Conservation (phyloP, 2,329 filamentous ascomycete species). For the Colletotrichum cereale region DNA sequence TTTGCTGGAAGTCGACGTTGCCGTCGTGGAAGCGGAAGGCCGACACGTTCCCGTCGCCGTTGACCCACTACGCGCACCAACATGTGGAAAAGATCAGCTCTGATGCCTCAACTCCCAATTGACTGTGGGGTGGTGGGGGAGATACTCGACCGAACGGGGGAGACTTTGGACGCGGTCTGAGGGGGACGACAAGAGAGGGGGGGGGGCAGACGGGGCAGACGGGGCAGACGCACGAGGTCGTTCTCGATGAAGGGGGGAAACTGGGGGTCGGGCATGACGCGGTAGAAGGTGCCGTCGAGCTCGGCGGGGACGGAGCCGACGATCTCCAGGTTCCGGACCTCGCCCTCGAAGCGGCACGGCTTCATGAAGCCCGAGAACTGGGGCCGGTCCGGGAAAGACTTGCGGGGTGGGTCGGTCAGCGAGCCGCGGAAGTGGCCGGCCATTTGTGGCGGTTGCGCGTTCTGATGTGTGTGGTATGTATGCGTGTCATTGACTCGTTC, state of each 20-base stretch:
- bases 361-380: conserved; percentile 39
- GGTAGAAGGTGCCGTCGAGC: conserved; percentile 46
- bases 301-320: conserved; percentile 42
- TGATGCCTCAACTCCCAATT: no score
- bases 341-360: conserved; percentile 38
- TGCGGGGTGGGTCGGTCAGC: conserved; percentile 21
- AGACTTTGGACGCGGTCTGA: no score
- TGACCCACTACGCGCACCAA: conserved; percentile 50
- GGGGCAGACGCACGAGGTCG: conserved; percentile 16
- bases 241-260: conserved; percentile 45
- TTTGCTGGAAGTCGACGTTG: conserved; percentile 49
- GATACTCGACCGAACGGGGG: no score
- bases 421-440: conserved; percentile 33
- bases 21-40: conserved; percentile 53
- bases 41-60: conserved; percentile 55
- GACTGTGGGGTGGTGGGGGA: no score
- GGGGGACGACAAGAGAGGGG: no score
- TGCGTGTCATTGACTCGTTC: neutral
- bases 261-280: conserved; percentile 58
- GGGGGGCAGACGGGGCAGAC: accelerated
- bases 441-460: conserved; percentile 2
- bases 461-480: neutral
- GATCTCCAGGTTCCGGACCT: conserved; percentile 40
- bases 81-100: conserved; percentile 37
- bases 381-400: conserved; percentile 29